phyloP scores from a whole-genome alignment of 2,329 filamentous ascomycete genomes.

The Colletotrichum tabaci region DNA sequence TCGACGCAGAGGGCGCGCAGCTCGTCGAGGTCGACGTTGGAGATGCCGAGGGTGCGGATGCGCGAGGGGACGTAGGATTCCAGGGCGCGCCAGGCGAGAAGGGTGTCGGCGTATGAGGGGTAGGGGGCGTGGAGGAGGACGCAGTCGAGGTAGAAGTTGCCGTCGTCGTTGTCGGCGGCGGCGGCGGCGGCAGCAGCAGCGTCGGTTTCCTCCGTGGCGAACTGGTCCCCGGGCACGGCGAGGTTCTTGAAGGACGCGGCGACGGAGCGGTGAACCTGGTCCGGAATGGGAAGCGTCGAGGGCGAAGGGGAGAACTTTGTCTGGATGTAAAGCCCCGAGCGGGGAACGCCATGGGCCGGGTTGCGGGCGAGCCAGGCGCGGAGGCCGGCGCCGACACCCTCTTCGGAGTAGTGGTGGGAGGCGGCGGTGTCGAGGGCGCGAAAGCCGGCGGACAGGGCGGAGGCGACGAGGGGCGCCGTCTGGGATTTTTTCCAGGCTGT shows the following conservation, averaged over 20 bases:
- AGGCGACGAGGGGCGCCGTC: constrained; percentile 77
- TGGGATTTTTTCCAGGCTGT: constrained; percentile 88
- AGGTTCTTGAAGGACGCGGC: constrained; percentile 77
- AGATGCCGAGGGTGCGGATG: constrained; percentile 81
- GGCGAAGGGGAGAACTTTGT: constrained; percentile 75
- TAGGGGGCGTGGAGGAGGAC: constrained; percentile 79
- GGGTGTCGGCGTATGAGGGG: constrained; percentile 60
- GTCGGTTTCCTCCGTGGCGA: constrained; percentile 3
- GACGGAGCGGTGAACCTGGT: constrained; percentile 79
- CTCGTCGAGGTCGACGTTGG: constrained; percentile 75
- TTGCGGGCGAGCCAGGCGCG: constrained; percentile 49
- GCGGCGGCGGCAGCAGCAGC: neutral
- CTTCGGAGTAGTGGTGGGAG: constrained; percentile 83
- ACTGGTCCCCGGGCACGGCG: constrained; percentile 49
- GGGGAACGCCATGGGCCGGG: constrained; percentile 13
- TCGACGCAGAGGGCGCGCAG: constrained; percentile 67
- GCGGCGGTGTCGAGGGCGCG: constrained; percentile 83
- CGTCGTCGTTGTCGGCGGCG: constrained; percentile 30
- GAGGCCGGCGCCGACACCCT: constrained; percentile 78
- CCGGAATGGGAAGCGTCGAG: constrained; percentile 64
- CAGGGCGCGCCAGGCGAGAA: constrained; percentile 77
- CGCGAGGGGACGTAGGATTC: constrained; percentile 75
- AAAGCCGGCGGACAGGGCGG: constrained; percentile 79
- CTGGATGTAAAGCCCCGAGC: constrained; percentile 70
- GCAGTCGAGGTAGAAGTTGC: constrained; percentile 74